Base-by-base conservation (phyloP, 139 green algal genomes). In the Penium margaritaceum region DNA sequence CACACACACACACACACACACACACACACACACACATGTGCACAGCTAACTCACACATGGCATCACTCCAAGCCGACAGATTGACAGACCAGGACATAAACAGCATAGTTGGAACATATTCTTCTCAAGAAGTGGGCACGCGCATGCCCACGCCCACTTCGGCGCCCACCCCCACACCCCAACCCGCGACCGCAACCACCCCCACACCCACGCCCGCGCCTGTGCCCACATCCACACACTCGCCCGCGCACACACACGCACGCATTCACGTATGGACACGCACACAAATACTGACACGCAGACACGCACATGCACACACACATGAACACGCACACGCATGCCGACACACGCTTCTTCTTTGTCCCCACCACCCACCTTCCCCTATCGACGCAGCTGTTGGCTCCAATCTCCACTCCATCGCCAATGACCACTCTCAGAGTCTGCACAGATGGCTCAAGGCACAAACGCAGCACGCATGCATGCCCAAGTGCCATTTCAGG, bases 351-450 rank as follows among this genome's bases (percentile, higher is more conserved):
- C 46, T 29, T 7, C 62, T 55, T 5, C 37, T 64, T 64, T 64
- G 30, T 14, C 2, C 12, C 44, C 19, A n/a, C 5, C 36, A 54
- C 51, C 2, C 38, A 79, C 72, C 72, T 79, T 3, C 81, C 81
- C 7, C 81, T 65, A 58, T 85, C 81, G 4, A 85, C 44, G 65
- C 81, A 85, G 21, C 63, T 75, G 63, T 85, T 85, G 27, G 80
- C 81, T 4, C 81, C 81, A 2, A 85, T 43, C 61, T 85, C 81
- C 63, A 85, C 78, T 47, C 83, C 36, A 36, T 74, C 41, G 21
- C 60, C 51, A n/a, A 84, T 75, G 19, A 69, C 6, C 24, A 83
- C 77, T 21, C 61, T 14, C 34, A 80, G 65, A 19, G 54, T 55
- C 74, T 80, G 71, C 33, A 65, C 30, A 72, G 4, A 63, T 4